These are phyloP conservation scores for Colletotrichum endophyticum DNA, from an alignment of 2,329 filamentous ascomycete genomes.

Conservation along the genomic window DNA sequence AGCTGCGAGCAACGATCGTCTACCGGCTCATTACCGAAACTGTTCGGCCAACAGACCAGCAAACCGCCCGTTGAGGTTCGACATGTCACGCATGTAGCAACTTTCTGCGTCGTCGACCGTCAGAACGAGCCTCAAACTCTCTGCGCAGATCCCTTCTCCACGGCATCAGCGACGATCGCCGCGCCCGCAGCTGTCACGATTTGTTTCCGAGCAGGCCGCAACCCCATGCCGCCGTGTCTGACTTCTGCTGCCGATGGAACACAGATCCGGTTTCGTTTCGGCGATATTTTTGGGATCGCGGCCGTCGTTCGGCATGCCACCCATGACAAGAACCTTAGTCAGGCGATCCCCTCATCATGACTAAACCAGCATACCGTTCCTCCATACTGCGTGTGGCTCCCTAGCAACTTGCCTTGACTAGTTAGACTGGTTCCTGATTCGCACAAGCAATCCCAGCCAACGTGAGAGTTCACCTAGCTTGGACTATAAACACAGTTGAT, in stretches of 20 bases:
- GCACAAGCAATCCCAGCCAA: neutral
- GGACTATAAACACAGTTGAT: neutral
- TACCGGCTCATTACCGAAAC: neutral
- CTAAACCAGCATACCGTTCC: neutral
- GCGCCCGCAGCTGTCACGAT: neutral
- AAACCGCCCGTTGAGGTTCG: neutral
- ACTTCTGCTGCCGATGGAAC: neutral
- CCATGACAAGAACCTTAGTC: neutral
- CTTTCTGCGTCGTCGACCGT: fast-evolving
- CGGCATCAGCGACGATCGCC: neutral
- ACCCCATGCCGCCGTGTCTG: neutral
- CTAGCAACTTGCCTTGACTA: neutral
- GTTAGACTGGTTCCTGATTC: neutral
- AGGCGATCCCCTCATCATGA: neutral
- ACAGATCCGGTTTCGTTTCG: neutral
- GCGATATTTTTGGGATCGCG: neutral
- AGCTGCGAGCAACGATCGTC: neutral
- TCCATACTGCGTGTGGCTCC: neutral
- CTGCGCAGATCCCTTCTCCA: neutral
- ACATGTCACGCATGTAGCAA: neutral
- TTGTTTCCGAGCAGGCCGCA: neutral
- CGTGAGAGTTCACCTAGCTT: neutral
- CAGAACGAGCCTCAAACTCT: neutral
- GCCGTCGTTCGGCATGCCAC: neutral
- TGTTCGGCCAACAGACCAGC: neutral